Percentiles rank a stretch among this genome's conserved stretches.
phyloP scores from a whole-genome alignment of 2,329 filamentous ascomycete genomes.

The Aureobasidium zeae region DNA sequence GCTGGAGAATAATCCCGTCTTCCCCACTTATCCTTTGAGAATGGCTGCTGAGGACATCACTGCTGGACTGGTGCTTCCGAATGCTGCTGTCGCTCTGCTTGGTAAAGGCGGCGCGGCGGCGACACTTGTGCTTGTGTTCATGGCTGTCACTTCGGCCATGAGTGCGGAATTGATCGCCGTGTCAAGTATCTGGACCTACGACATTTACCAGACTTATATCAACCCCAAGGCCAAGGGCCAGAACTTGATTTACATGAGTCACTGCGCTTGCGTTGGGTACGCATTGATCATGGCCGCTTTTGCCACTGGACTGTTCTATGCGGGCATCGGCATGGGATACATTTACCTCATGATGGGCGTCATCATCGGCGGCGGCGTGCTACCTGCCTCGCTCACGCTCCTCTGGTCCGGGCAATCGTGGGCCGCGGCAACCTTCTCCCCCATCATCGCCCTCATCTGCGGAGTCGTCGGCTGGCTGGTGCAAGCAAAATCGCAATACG shows the following conservation, averaged over 20 bases:
- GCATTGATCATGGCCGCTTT: constrained; percentile 69
- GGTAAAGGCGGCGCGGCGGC: constrained; percentile 72
- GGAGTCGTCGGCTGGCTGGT: constrained; percentile 71
- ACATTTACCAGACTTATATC: constrained; percentile 78
- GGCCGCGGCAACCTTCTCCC: constrained; percentile 60
- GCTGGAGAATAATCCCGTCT: constrained; percentile 61
- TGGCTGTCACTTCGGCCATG: constrained; percentile 79
- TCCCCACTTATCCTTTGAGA: constrained; percentile 63
- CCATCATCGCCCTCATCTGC: constrained; percentile 58
- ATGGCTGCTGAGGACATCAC: constrained; percentile 67
- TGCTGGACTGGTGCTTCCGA: constrained; percentile 75
- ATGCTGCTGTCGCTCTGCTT: constrained; percentile 73
- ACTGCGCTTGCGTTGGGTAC: constrained; percentile 64
- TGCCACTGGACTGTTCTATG: constrained; percentile 57
- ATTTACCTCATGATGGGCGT: constrained; percentile 86
- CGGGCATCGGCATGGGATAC: constrained; percentile 71
- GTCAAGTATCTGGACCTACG: constrained; percentile 78
- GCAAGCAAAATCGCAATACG: constrained; percentile 56
- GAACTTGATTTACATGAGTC: constrained; percentile 69
- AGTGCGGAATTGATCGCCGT: constrained; percentile 80
- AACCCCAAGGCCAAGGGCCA: constrained; percentile 67
- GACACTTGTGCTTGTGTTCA: constrained; percentile 73
- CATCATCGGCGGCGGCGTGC: constrained; percentile 67
- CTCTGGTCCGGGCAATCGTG: constrained; percentile 74
- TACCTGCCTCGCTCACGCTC: constrained; percentile 71